Evolutionary conservation across 2,329 filamentous ascomycete genomes (phyloP).

Genomic region (Aspergillus neotritici): DNA sequence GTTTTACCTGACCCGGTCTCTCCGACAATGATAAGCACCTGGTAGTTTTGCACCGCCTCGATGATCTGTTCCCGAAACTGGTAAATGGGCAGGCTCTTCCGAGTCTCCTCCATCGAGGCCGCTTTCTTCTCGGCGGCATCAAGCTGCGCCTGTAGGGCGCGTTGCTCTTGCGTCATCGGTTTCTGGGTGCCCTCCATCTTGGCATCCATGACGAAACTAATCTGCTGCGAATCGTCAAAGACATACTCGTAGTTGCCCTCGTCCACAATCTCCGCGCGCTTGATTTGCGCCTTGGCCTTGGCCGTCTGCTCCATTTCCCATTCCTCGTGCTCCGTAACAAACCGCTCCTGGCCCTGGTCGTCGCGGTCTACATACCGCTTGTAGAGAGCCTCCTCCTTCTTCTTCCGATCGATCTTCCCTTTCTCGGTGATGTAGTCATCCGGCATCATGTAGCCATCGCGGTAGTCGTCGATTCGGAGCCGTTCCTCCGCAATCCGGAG

Average conservation of each 20-base stretch:
- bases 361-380: conserved; percentile 84
- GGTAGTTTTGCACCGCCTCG: conserved; percentile 76
- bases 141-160: conserved; percentile 71
- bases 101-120: conserved; percentile 80
- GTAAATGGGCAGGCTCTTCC: conserved; percentile 87
- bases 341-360: conserved; percentile 80
- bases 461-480: conserved; percentile 80
- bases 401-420: conserved; percentile 78
- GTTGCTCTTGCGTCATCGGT: conserved; percentile 69
- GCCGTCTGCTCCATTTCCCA: conserved; percentile 88
- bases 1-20: conserved; percentile 96
- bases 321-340: conserved; percentile 88
- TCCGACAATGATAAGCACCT: conserved; percentile 85
- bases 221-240: conserved; percentile 81
- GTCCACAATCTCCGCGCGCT: conserved; percentile 65
- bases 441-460: conserved; percentile 86
- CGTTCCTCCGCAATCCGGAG: conserved; percentile 77
- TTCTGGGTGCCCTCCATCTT: conserved; percentile 66
- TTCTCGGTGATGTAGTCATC: conserved; percentile 95
- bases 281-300: conserved; percentile 82
- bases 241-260: conserved; percentile 88
- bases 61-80: conserved; percentile 80
- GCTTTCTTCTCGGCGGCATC: conserved; percentile 85
- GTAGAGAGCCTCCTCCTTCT: conserved; percentile 85
- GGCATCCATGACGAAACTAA: conserved; percentile 75